Percentiles rank a stretch among this genome's conserved stretches.
Evolutionary conservation across 352 stramenopile genomes (phyloP).

Genomic region (Phytophthora pistaciae): DNA sequence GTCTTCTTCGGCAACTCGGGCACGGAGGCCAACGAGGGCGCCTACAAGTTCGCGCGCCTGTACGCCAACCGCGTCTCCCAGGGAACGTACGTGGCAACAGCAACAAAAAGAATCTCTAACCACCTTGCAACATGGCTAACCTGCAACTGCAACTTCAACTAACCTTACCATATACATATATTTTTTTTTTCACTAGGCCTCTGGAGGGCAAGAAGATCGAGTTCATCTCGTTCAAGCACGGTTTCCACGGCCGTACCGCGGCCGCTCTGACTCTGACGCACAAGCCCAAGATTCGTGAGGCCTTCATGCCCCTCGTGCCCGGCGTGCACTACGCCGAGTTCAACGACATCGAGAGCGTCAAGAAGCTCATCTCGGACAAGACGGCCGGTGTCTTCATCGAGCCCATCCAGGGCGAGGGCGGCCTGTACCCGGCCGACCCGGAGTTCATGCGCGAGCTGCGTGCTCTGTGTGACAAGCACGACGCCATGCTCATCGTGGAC

Average conservation of each 20-base stretch:
- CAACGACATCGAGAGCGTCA: constrained; percentile 88
- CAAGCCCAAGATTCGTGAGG: constrained; percentile 89
- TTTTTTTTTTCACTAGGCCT: constrained; percentile 41
- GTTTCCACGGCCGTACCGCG: constrained; percentile 87
- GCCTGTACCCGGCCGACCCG: constrained; percentile 91
- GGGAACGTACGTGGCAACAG: constrained; percentile 64
- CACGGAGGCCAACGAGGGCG: constrained; percentile 91
- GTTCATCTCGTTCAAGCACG: constrained; percentile 90
- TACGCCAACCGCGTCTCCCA: constrained; percentile 74
- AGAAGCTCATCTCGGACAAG: constrained; percentile 74
- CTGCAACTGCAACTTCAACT: neutral
- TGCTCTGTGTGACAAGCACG: constrained; percentile 94
- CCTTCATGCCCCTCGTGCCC: constrained; percentile 85
- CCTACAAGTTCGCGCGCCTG: constrained; percentile 89
- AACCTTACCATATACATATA: neutral
- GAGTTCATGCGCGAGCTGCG: constrained; percentile 93
- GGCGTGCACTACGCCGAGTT: constrained; percentile 79
- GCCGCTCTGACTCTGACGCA: constrained; percentile 85
- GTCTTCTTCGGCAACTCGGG: constrained; percentile 99
- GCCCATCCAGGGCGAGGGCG: constrained; percentile 93
- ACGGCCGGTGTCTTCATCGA: constrained; percentile 87
- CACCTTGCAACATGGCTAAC: neutral
- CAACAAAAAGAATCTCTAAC: neutral
- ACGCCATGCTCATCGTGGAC: constrained; percentile 98
- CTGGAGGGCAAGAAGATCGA: constrained; percentile 83